Base-by-base conservation (phyloP, 139 green algal genomes). In the Tetraselmis striata region DNA sequence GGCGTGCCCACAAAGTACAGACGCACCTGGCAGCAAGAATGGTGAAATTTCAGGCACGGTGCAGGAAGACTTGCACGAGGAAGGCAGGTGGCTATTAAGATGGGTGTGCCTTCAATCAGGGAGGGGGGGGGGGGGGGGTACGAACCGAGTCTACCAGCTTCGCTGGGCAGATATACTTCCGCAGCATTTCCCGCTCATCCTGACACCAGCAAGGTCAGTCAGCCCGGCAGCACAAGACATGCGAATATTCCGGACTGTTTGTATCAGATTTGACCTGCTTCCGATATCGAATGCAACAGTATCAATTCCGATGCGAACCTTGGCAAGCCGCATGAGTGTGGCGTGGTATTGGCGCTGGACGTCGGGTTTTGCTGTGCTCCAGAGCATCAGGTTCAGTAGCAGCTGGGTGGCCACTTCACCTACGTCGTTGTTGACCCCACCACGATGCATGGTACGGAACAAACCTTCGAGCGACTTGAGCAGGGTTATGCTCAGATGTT, bases 311-410 rank as follows among this genome's bases (percentile, higher is more conserved):
- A 1, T 58, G 28, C 28, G 28, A 59, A 84, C 85, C 83, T 86
- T 75, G 2, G 82, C 78, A 26, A 88, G 82, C 80, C 85, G 81
- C 23, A 67, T 29, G 67, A 84, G 78, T 2, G 87, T 77, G 1
- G 29, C 74, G 26, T 81, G 76, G 31, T 86, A 31, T 67, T 81
- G 78, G 0, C 2, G 77, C 85, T 91, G 87, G n/a, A 78, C 81
- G 27, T 23, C 79, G 23, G 78, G 28, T 0, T 81, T 59, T 0
- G 85, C 87, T 28, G 80, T 28, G n/a, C 59, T 76, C 85, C 85
- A 91, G 74, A 91, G 79, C 11, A 75, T 59, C 74, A 91, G 74
- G 31, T 89, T 87, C 29, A 89, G 79, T 77, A 91, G 77, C 76
- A 91, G 79, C 59, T 84, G 77, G 31, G 81, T 31, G 28, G 84